These are phyloP conservation scores for Aspergillus sp. DNA, from an alignment of 2,329 filamentous ascomycete genomes.

Conservation along the genomic window DNA sequence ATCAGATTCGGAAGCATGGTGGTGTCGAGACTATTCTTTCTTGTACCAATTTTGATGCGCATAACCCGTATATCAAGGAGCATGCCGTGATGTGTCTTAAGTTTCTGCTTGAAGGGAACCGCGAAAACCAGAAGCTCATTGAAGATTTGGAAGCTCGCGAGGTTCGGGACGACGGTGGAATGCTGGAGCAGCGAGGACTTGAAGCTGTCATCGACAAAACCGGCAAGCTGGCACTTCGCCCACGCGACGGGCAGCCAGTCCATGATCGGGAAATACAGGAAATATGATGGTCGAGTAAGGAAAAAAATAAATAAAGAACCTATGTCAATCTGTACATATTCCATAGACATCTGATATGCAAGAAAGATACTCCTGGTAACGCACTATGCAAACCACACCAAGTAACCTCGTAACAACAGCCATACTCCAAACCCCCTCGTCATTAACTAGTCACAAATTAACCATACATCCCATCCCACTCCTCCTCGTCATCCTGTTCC, in stretches of 20 bases:
- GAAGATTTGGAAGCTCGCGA: slow-evolving; percentile 49
- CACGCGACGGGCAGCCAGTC: slow-evolving; percentile 27
- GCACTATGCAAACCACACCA: not conserved
- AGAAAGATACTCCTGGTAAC: not conserved
- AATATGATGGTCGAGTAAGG: not conserved
- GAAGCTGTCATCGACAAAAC: slow-evolving; percentile 45
- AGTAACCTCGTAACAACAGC: not conserved
- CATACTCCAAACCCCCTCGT: not conserved
- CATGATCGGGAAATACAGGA: not conserved
- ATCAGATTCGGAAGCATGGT: slow-evolving; percentile 80
- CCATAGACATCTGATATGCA: not conserved
- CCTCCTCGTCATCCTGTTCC: slow-evolving; percentile 46
- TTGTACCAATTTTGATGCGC: slow-evolving; percentile 86
- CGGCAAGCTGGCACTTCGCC: slow-evolving; percentile 43
- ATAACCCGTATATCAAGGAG: slow-evolving; percentile 93
- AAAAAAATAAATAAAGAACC: not conserved
- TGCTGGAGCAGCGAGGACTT: slow-evolving; percentile 43
- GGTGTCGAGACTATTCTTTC: slow-evolving; percentile 86
- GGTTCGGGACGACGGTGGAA: slow-evolving; percentile 40
- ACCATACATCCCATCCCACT: slow-evolving; percentile 52
- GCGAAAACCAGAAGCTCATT: slow-evolving; percentile 55
- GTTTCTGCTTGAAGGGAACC: slow-evolving; percentile 58
- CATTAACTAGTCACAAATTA: slow-evolving; percentile 10
- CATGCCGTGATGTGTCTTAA: slow-evolving; percentile 87
- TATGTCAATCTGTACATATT: not conserved